A percentile compares a stretch with the other conserved stretches of the same genome.
These are phyloP conservation scores for Rhizopus arrhizus DNA, from an alignment of 371 early-diverging fungal species.

Conservation along the genomic window DNA sequence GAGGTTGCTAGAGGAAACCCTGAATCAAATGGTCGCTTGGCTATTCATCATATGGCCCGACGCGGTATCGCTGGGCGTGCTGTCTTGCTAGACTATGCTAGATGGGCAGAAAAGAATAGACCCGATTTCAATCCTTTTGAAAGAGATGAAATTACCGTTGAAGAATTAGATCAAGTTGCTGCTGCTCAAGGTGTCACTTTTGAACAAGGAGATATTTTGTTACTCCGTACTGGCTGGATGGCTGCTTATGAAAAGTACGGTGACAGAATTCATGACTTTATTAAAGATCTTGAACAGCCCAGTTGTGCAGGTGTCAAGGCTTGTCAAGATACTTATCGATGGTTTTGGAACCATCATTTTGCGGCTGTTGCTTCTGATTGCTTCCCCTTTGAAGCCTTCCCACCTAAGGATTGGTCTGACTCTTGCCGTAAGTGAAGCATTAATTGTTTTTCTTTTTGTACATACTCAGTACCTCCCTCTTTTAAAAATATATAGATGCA, in stretches of 20 bases:
- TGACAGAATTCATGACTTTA: conserved; percentile 9
- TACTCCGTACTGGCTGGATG: conserved; percentile 49
- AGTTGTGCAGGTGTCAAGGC: conserved; percentile 40
- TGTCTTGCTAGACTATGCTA: conserved; percentile 45
- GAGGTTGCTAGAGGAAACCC: conserved; percentile 22
- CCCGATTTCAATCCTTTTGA: conserved; percentile 36
- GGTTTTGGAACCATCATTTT: conserved; percentile 53
- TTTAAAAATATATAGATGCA: conserved; percentile 24
- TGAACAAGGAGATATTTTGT: conserved; percentile 43
- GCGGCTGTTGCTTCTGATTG: conserved; percentile 45
- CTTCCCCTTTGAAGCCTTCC: conserved; percentile 45
- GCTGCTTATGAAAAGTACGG: conserved; percentile 22
- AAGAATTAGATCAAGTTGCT: conserved; percentile 42
- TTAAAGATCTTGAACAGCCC: conserved; percentile 21
- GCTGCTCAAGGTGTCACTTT: conserved; percentile 39
- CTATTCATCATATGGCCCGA: conserved; percentile 48
- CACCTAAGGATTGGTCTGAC: conserved; percentile 22
- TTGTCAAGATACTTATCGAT: conserved; percentile 42
- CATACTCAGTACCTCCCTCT: neutral
- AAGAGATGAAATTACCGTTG: conserved; percentile 35
- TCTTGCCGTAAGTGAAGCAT: conserved; percentile 29
- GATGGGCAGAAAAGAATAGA: conserved; percentile 38
- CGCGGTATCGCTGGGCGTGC: conserved; percentile 51
- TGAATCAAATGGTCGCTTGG: conserved; percentile 29
- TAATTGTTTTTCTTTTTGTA: neutral